Base-by-base conservation (phyloP, 169 alveolate genomes). In the Cryptosporidium xiaoi region DNA sequence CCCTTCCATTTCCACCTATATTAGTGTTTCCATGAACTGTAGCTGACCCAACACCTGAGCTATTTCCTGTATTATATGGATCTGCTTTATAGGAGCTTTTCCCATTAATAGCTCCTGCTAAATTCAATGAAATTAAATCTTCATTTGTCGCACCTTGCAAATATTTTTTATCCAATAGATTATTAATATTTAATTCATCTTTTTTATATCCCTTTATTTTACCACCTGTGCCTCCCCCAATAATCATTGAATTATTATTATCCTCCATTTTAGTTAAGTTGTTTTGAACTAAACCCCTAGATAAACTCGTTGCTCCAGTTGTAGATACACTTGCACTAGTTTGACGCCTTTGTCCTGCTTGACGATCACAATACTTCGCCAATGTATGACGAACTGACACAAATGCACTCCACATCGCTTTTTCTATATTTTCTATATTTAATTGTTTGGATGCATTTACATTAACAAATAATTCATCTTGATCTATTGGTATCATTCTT, bases 371-470 rank as follows among this genome's bases (percentile, higher is more conserved):
- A 46, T 77, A 77, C 20, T 77, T 77, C 4, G 77, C 87, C 64
- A 77, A 46, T 34, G 87, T 62, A 62, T 77, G 87, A 15, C 87
- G 58, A 36, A 77, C 87, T 1, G 87, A 77, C 6, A 77, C 87
- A 77, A 77, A 77, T 36, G 87, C 87, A 62, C 87, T 77, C 87
- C 87, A 77, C 87, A 77, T 77, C 18, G 87, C 87, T 20, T 62
- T 77, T 36, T 77, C 87, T 10, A 77, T 56, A 48, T 77, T 77
- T 8, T 77, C 87, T 10, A 77, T 77, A 15, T 62, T 77, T 27
- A 77, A 34, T 33, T 77, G 87, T 31, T 77, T 77, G 2, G 87
- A 77, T 60, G 87, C 87, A 77, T 77, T 77, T 29, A 77, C 87
- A 77, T 77, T 77, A 24, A 77, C 87, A 77, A 77, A 77, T 46